Evolutionary conservation across 2,329 filamentous ascomycete species (phyloP), one percentile per base, ranked within the genome.

Genomic region (Penicillium sp.): DNA sequence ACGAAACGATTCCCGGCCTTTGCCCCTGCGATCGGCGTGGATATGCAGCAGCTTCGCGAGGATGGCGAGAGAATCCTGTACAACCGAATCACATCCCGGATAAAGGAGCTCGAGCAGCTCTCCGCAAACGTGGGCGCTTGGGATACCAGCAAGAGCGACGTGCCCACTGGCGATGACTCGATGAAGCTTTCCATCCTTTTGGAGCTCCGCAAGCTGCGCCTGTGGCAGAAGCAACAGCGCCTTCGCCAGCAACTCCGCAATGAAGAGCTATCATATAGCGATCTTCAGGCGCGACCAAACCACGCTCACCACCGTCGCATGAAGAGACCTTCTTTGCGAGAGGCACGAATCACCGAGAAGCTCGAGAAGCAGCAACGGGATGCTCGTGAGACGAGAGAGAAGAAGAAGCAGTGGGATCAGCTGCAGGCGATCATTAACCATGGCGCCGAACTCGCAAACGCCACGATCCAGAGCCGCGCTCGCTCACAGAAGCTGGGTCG

Each of bases 361-460:
- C 82, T 98, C 1, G 93, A 98, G 80, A 97, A 97, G 74, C 90
- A 98, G 69, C 93, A 98, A 68, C 88, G 93, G 47, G 91, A 97
- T 68, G 91, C 90, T 34, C 87, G 93, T 48, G 91, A 97, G 74
- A 88, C 87, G 56, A 87, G 94, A 53, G 93, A 98, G 73, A 95
- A 95, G 82, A 93, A 95, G 82, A 95, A 94, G 74, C 91, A 97
- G 64, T 81, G 79, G 50, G 91, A 97, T 67, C 95, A 95, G 70
- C 78, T 98, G 48, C 84, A 88, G 54, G 86, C 90, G 28, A 89
- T 98, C 42, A 79, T 88, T 57, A 84, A 82, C 56, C 91, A 96
- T 68, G 82, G 86, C 46, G 78, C 81, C 40, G 89, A 95, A 58
- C 82, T 97, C 36, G 77, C 80, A 49, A 83, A 82, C 49, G 78